Evolutionary conservation across 176 grass and related monocot species (phyloP).

Genomic region (Raddia guianensis): DNA sequence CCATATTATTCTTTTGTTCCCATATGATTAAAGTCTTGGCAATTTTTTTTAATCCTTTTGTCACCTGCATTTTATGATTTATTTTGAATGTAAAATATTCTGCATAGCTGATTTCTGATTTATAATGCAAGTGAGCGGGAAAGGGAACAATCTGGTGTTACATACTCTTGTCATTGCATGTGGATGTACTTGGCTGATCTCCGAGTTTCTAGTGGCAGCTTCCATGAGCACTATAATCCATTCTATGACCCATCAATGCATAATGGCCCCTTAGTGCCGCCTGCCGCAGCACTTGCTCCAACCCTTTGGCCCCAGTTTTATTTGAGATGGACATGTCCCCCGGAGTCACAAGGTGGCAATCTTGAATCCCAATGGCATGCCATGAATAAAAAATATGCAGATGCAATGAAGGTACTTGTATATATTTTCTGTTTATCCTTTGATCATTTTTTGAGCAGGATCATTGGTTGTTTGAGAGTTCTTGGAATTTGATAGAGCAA

Average conservation of each 20-base stretch:
- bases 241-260: conserved; percentile 77
- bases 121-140: conserved; percentile 83
- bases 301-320: conserved; percentile 97
- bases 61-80: conserved; percentile 13
- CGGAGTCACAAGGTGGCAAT: conserved; percentile 67
- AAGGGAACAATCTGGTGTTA: conserved; percentile 75
- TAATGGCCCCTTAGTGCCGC: conserved; percentile 57
- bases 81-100: conserved; percentile 25
- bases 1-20: conserved; percentile 1
- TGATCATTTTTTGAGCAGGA: background rate
- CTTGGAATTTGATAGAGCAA: conserved; percentile 11
- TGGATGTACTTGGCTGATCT: conserved; percentile 77
- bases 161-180: conserved; percentile 67
- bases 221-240: conserved; percentile 80
- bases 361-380: conserved; percentile 82
- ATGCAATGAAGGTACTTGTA: conserved; percentile 57
- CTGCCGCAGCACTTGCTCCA: conserved; percentile 90
- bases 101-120: conserved; percentile 44
- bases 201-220: conserved; percentile 64
- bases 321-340: conserved; percentile 91
- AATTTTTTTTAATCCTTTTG: conserved; percentile 7
- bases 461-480: conserved; percentile 4
- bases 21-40: background rate
- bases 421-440: conserved; percentile 10
- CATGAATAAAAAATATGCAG: conserved; percentile 64